These are phyloP conservation scores for Mycena indigotica DNA, from an alignment of 768 basidiomycete species.

Conservation along the genomic window DNA sequence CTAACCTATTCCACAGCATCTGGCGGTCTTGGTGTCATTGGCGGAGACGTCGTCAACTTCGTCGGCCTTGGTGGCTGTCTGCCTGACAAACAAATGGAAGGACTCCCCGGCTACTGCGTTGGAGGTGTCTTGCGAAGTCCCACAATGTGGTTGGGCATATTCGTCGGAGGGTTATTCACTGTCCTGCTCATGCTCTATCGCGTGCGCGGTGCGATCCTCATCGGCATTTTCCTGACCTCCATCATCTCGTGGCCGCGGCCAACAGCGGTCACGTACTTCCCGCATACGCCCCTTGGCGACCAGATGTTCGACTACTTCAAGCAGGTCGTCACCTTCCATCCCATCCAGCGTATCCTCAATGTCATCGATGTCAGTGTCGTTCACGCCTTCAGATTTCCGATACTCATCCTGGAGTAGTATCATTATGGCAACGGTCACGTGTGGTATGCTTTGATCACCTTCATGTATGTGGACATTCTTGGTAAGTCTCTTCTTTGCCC, in stretches of 20 bases:
- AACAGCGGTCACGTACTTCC: conserved; percentile 81
- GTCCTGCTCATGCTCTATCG: conserved; percentile 83
- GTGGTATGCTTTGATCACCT: conserved; percentile 87
- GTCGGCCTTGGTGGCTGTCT: conserved; percentile 79
- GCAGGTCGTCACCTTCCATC: conserved; percentile 76
- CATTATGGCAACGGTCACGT: conserved; percentile 66
- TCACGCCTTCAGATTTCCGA: background rate
- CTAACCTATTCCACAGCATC: conserved; percentile 44
- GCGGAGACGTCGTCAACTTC: conserved; percentile 68
- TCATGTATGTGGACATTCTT: conserved; percentile 88
- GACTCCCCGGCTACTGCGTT: conserved; percentile 62
- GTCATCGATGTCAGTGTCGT: conserved; percentile 58
- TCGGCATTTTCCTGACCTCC: conserved; percentile 80
- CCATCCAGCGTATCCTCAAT: conserved; percentile 61
- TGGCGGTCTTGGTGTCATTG: conserved; percentile 73
- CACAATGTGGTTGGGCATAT: conserved; percentile 88
- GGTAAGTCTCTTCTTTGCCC: conserved; percentile 44
- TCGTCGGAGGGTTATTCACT: conserved; percentile 79
- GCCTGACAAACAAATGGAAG: conserved; percentile 46
- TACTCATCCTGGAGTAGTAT: conserved; percentile 42
- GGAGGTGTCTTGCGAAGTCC: conserved; percentile 68
- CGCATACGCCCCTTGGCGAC: conserved; percentile 68
- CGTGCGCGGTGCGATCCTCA: conserved; percentile 78
- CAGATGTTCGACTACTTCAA: conserved; percentile 83
- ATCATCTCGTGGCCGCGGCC: conserved; percentile 88